Base-by-base conservation (phyloP, 495 filamentous ascomycete species). In the Daldinia vernicosa region DNA sequence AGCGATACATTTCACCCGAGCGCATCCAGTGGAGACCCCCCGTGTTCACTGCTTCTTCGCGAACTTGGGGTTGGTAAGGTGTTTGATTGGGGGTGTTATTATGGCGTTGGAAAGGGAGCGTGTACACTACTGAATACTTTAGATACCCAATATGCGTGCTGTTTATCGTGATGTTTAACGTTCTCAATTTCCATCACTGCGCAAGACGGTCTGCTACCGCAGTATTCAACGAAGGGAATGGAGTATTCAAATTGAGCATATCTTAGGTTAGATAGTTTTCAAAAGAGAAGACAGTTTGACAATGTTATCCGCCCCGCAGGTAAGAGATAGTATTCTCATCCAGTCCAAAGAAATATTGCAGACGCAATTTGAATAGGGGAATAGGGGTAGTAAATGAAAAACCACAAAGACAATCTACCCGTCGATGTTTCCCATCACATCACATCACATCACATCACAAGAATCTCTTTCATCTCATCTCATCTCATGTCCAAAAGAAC, bases 11-110 rank as follows among this genome's bases (percentile, higher is more conserved):
- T 62, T 90, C 95, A 53, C 86, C 93, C 2, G 87, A 90, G 4
- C 85, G 87, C 70, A 86, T 99, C 47, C 89, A 91, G 77, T 99
- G 95, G 95, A 98, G 96, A 80, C 96, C 95, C 4, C 95, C 95
- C 1, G 92, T 97, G 6, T 97, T 98, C 76, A 93, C 91, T 37
- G 94, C 95, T 4, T 90, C 90, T 24, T 90, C 86, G 58, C 84
- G 95, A 71, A 98, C 95, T 27, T 99, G 95, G 95, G 97, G 94
- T 71, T 99, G 95, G 95, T 99, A 83, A 59, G 33, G 33, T 14
- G 57, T 52, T 60, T 35, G 14, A 4, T 63, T 7, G 43, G 9
- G 19, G 51, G 1, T 14, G 4, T 53, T 30, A n/a, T 70, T 35
- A 53, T 27, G 7, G 12, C 19, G 39, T 57, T 27, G 26, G 22